Percentiles rank a stretch among this genome's conserved stretches.
Evolutionary conservation across 495 filamentous ascomycete genomes (phyloP).

Genomic region (Aspergillus bertholletiae): DNA sequence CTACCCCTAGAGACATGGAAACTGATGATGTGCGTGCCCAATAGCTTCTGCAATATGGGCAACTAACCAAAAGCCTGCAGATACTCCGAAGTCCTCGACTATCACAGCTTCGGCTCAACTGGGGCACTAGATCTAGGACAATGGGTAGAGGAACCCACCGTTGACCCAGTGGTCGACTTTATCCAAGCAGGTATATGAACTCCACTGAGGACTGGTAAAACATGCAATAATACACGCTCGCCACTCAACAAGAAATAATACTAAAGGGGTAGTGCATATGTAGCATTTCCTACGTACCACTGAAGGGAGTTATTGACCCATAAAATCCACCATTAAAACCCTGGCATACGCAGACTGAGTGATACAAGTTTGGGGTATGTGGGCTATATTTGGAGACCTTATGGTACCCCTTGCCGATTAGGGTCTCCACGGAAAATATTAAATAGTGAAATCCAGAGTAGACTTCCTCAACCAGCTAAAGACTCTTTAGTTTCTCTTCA

Average conservation of each 20-base stretch:
- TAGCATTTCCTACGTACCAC: background rate
- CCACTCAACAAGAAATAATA: background rate
- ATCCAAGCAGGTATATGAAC: background rate
- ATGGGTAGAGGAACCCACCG: background rate
- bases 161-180: background rate
- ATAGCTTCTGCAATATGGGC: background rate
- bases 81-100: constrained; percentile 99
- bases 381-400: background rate
- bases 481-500: background rate
- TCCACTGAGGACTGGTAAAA: background rate
- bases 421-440: background rate
- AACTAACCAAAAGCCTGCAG: constrained; percentile 43
- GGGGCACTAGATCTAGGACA: background rate
- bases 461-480: background rate
- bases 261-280: background rate
- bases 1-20: constrained; percentile 97
- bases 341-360: background rate
- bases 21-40: constrained; percentile 85
- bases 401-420: background rate
- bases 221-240: background rate
- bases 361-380: background rate
- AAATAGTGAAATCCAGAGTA: background rate
- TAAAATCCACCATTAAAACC: background rate
- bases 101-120: constrained; percentile 73
- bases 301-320: background rate